These are phyloP conservation scores for Botrytis cinerea DNA, from an alignment of 2,329 filamentous ascomycete genomes.

Conservation along the genomic window DNA sequence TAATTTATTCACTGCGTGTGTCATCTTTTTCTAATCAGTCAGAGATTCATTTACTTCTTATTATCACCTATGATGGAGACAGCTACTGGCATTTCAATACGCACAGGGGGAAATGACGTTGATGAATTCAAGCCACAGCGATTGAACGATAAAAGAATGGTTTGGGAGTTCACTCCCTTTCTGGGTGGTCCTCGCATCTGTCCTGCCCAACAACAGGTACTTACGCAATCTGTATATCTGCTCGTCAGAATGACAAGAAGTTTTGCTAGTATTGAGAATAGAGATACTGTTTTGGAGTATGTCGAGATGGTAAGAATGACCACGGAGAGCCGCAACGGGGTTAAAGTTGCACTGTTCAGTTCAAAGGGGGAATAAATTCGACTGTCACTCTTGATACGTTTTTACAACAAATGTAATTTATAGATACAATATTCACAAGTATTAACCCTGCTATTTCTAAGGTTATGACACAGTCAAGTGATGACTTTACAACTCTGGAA, in stretches of 20 bases:
- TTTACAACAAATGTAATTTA: neutral
- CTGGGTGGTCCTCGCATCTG: slow-evolving; percentile 42
- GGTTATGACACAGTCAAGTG: no score
- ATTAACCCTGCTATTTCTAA: neutral
- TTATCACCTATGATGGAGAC: neutral
- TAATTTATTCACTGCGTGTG: no score
- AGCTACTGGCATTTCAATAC: neutral
- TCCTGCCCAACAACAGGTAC: slow-evolving; percentile 42
- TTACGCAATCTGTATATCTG: slow-evolving; percentile 34
- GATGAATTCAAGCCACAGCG: slow-evolving; percentile 40
- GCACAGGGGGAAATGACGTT: slow-evolving; percentile 38
- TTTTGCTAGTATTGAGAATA: slow-evolving; percentile 38
- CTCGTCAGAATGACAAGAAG: slow-evolving; percentile 36
- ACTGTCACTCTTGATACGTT: neutral
- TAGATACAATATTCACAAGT: neutral
- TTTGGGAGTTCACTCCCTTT: slow-evolving; percentile 42
- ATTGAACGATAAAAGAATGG: slow-evolving; percentile 46
- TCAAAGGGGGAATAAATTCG: neutral
- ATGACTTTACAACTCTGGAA: no score
- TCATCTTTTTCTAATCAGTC: neutral
- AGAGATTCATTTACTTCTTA: neutral
- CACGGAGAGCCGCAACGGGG: slow-evolving; percentile 20
- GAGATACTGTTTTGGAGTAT: slow-evolving; percentile 28
- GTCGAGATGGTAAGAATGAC: slow-evolving; percentile 16
- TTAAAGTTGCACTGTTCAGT: slow-evolving; percentile 21